These are phyloP conservation scores for Neonectria sp. DNA, from an alignment of 2,329 filamentous ascomycete species.

Conservation along the genomic window DNA sequence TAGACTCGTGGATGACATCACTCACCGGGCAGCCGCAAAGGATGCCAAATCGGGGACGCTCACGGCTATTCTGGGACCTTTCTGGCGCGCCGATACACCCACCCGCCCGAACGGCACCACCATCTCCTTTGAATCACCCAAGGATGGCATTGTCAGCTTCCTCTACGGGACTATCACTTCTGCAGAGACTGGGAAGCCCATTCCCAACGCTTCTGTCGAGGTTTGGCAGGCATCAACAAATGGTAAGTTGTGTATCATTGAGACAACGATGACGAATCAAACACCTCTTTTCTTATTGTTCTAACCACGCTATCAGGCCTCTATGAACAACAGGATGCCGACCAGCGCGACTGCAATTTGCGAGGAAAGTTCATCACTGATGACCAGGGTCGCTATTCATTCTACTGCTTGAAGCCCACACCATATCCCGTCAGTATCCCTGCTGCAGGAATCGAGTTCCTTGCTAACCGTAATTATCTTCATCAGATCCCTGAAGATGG, in stretches of 20 bases:
- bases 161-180: slow-evolving; percentile 75
- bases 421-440: slow-evolving; percentile 62
- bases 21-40: slow-evolving; percentile 70
- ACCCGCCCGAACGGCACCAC: slow-evolving; percentile 77
- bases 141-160: slow-evolving; percentile 67
- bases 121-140: slow-evolving; percentile 71
- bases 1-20: slow-evolving; percentile 84
- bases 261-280: background rate
- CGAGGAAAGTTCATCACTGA: slow-evolving; percentile 81
- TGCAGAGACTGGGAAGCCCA: slow-evolving; percentile 73
- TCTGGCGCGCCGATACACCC: slow-evolving; percentile 84
- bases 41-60: slow-evolving; percentile 70
- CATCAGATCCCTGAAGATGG: slow-evolving; percentile 62
- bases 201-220: slow-evolving; percentile 78
- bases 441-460: no score
- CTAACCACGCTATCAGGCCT: slow-evolving; percentile 49
- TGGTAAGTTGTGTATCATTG: slow-evolving; percentile 51
- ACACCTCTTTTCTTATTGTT: no score
- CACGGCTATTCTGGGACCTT: slow-evolving; percentile 87
- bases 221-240: slow-evolving; percentile 88
- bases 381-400: slow-evolving; percentile 72
- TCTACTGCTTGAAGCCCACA: slow-evolving; percentile 74
- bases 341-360: slow-evolving; percentile 81
- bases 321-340: slow-evolving; percentile 81
- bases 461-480: background rate